These are phyloP conservation scores for Niebla homalea DNA, from an alignment of 495 filamentous ascomycete genomes.

Conservation along the genomic window DNA sequence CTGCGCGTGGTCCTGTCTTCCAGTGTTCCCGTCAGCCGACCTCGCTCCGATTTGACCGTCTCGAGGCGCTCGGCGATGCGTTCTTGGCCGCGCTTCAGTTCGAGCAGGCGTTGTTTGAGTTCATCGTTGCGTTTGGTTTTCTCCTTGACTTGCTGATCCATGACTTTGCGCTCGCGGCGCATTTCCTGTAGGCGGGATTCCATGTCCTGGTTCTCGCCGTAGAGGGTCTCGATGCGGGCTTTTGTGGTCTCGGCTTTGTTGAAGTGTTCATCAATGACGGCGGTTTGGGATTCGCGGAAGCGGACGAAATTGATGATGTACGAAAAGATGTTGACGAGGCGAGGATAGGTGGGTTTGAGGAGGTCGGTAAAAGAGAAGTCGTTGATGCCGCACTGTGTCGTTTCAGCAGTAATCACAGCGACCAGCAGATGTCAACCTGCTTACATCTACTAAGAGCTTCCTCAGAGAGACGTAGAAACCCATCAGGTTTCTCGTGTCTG, in stretches of 20 bases:
- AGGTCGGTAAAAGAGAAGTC: conserved; percentile 90
- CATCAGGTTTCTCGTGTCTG: conserved; percentile 82
- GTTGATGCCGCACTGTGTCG: conserved; percentile 60
- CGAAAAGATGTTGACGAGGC: conserved; percentile 81
- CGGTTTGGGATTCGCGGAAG: conserved; percentile 81
- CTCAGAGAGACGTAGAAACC: conserved; percentile 75
- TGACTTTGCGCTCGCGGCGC: conserved; percentile 56
- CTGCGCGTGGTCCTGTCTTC: conserved; percentile 65
- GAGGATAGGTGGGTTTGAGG: conserved; percentile 72
- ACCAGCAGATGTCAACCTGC: background rate
- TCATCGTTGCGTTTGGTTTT: conserved; percentile 76
- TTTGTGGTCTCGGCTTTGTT: conserved; percentile 79
- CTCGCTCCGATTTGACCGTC: conserved; percentile 58
- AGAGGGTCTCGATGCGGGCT: conserved; percentile 72
- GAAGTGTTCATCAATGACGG: conserved; percentile 79
- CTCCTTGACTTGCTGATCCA: conserved; percentile 65
- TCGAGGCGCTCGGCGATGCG: conserved; percentile 66
- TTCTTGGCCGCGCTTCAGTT: conserved; percentile 64
- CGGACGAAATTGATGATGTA: conserved; percentile 97
- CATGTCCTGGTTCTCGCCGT: conserved; percentile 73
- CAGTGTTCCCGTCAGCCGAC: conserved; percentile 51
- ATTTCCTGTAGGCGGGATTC: conserved; percentile 70
- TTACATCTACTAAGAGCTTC: conserved; percentile 59
- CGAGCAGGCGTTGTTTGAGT: conserved; percentile 62
- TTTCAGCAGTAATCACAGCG: background rate